Conservation (phyloP, 257 asterid genomes). For the Paraleonurus japonicus region DNA sequence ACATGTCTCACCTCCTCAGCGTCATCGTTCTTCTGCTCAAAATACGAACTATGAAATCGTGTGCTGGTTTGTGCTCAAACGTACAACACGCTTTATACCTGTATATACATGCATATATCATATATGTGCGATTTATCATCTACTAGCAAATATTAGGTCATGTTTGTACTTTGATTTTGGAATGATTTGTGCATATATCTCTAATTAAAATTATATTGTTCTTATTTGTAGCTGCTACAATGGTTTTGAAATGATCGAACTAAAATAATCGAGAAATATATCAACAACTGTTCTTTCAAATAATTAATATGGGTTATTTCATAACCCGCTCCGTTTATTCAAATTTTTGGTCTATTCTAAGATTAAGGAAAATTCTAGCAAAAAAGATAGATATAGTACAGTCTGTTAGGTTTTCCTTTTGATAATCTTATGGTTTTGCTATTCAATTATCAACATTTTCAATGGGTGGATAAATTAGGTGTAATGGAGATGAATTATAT, state of each 20-base stretch:
- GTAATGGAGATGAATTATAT: neutral
- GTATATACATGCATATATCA: neutral
- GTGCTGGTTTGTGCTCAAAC: slow-evolving; percentile 37
- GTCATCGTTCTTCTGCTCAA: slow-evolving; percentile 45
- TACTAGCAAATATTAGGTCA: neutral
- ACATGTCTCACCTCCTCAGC: slow-evolving; percentile 50
- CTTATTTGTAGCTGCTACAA: neutral
- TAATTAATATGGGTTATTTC: neutral
- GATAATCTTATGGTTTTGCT: neutral
- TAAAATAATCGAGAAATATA: neutral
- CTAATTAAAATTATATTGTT: neutral
- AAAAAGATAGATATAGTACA: neutral
- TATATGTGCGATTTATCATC: neutral
- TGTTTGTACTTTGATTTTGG: neutral
- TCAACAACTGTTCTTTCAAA: neutral
- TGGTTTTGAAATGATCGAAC: neutral
- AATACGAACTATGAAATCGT: slow-evolving; percentile 46
- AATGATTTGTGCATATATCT: neutral
- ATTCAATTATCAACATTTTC: neutral
- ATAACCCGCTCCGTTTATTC: neutral
- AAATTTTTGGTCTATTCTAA: neutral
- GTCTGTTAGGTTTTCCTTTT: neutral
- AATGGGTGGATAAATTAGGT: neutral
- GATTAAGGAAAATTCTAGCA: neutral
- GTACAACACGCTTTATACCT: neutral